Conservation (phyloP, 345 rosid species). For the Sonneratia alba region DNA sequence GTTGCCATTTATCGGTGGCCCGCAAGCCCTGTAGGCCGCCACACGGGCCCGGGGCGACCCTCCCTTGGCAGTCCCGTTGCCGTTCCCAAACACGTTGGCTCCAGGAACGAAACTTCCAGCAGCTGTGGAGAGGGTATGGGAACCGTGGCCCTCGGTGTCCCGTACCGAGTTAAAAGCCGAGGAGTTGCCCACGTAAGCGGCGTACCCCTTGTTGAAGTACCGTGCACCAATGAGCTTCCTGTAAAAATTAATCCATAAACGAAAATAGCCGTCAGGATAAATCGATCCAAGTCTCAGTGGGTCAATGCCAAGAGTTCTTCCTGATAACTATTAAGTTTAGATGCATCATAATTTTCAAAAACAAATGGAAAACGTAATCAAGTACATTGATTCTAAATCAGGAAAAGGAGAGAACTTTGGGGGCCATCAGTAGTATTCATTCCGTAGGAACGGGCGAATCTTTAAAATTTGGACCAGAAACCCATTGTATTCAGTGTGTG, state of each 20-base stretch:
- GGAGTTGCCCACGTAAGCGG: background rate
- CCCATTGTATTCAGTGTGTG: background rate
- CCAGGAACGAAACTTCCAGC: conserved; percentile 15
- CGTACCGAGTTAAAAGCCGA: conserved; percentile 6
- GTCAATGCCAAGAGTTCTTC: background rate
- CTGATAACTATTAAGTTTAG: too few relatives aligned
- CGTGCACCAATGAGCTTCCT: conserved; percentile 20
- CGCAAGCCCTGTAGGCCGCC: conserved; percentile 32
- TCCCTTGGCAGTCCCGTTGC: conserved; percentile 31
- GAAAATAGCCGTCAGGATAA: background rate
- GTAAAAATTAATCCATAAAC: background rate
- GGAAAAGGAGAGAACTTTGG: too few relatives aligned
- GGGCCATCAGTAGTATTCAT: background rate
- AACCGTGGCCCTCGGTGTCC: conserved; percentile 22
- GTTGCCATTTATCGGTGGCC: conserved; percentile 6
- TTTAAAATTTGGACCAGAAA: background rate
- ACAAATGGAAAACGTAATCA: too few relatives aligned
- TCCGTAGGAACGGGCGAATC: background rate
- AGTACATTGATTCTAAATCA: too few relatives aligned
- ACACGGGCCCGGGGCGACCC: conserved; percentile 33
- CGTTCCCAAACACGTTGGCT: conserved; percentile 13
- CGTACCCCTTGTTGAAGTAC: conserved; percentile 15
- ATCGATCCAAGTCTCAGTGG: background rate
- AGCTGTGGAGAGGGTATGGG: conserved; percentile 26
- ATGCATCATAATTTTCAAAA: too few relatives aligned